Conservation (phyloP, 2,329 filamentous ascomycete species). For the Rosellinia necatrix region DNA sequence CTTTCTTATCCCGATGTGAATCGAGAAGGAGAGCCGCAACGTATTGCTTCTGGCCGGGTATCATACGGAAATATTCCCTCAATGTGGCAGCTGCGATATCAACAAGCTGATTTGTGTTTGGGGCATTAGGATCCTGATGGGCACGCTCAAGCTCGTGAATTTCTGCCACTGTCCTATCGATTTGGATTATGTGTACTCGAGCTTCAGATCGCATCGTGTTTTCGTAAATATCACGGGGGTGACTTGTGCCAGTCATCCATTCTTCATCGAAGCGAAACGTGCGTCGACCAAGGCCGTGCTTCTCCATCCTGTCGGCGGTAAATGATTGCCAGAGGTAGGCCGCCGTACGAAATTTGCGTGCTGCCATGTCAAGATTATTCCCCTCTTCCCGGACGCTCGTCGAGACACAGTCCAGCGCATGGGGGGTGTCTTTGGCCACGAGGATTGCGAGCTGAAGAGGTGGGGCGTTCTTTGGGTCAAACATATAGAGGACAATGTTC, state of each 20-base stretch:
- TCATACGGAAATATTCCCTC: slow-evolving; percentile 73
- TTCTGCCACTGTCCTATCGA: slow-evolving; percentile 82
- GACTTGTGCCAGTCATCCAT: slow-evolving; percentile 84
- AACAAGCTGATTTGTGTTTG: slow-evolving; percentile 75
- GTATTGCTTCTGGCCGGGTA: slow-evolving; percentile 81
- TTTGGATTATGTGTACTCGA: slow-evolving; percentile 82
- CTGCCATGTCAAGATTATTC: slow-evolving; percentile 77
- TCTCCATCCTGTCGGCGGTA: slow-evolving; percentile 94
- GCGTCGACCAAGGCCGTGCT: slow-evolving; percentile 82
- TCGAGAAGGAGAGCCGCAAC: slow-evolving; percentile 88
- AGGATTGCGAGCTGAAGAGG: slow-evolving; percentile 90
- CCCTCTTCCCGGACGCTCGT: slow-evolving; percentile 78
- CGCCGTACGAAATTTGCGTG: slow-evolving; percentile 91
- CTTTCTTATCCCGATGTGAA: slow-evolving; percentile 78
- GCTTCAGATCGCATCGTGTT: slow-evolving; percentile 87
- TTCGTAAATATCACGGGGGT: slow-evolving; percentile 70
- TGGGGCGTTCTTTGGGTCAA: slow-evolving; percentile 76
- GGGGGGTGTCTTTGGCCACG: slow-evolving; percentile 84
- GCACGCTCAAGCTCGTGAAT: slow-evolving; percentile 77
- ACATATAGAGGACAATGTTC: slow-evolving; percentile 82
- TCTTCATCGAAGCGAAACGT: slow-evolving; percentile 93
- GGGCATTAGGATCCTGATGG: slow-evolving; percentile 74
- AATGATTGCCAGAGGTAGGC: slow-evolving; percentile 98
- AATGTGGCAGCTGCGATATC: slow-evolving; percentile 78
- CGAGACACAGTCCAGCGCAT: slow-evolving; percentile 81